Evolutionary conservation across 345 rosid species (phyloP), one percentile per base, ranked within the genome.

Genomic region (Cochlearia excelsa): DNA sequence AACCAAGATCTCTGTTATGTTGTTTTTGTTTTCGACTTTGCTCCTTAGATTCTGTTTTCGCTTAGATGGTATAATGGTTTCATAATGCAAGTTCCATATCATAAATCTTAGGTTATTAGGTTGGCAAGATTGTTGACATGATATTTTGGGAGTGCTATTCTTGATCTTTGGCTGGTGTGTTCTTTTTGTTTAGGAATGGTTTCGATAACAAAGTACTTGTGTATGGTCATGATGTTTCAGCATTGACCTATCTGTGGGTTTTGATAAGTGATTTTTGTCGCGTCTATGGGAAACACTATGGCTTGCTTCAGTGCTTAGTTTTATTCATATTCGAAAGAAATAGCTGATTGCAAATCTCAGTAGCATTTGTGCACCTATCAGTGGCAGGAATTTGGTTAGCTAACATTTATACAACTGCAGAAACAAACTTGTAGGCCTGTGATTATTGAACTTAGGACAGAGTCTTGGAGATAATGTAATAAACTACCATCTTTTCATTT

Each of bases 11-110:
- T 58, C 29, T 48, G 40, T 30, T 46, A 23, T 26, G 27, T 48
- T 27, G 9, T 8, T 0, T 44, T 43, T 34, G 23, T 16, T 16
- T 9, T 9, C 26, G 1, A 10, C 34, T 54, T 54, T 26, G 26
- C 11, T 73, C 28, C 8, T 63, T 51, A 66, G 26, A 9, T 35
- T 33, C 41, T 47, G 28, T 35, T 55, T 33, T 48, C 51, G 27
- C 27, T 44, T 67, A 31, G 40, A 27, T 47, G 67, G 23, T 16
- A 33, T 40, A 30, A 40, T 39, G 10, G 50, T 40, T 44, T 60
- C 40, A 16, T 16, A 16, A 16, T 16, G 23, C 23, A 16, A 16
- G 23, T 16, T 16, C 23, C 23, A 16, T 16, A 16, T 16, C 23
- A 16, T 16, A 16, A 16, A 16, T 16, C 23, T 16, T 16, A 16